Conservation (phyloP, 2,329 filamentous ascomycete genomes). For the Daldinia sp. region DNA sequence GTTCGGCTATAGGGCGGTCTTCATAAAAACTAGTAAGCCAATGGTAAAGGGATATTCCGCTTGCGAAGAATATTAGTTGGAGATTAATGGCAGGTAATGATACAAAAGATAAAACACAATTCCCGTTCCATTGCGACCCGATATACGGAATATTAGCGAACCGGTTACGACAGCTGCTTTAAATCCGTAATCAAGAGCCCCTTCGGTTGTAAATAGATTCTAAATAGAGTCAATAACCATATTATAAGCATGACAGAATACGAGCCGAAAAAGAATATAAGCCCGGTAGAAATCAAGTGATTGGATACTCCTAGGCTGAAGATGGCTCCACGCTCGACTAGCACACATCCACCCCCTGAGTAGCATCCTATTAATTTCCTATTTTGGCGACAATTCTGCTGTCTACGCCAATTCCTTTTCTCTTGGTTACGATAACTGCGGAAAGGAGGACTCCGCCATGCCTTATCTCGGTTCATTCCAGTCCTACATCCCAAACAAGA, state of each 20-base stretch:
- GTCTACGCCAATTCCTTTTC: constrained; percentile 18
- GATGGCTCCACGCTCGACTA: background rate
- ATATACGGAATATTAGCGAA: no score
- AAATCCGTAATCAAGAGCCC: no score
- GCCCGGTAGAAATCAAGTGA: no score
- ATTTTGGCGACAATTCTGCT: background rate
- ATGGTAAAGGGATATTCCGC: background rate
- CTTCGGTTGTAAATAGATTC: no score
- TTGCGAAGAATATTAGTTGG: background rate
- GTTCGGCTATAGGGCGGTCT: background rate
- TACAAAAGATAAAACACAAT: background rate
- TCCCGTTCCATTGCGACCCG: no score
- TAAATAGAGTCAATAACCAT: background rate
- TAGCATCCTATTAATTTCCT: constrained; percentile 9
- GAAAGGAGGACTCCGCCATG: background rate
- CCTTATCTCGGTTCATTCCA: background rate
- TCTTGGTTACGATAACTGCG: constrained; percentile 14
- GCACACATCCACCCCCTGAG: background rate
- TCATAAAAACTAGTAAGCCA: background rate
- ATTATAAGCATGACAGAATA: no score
- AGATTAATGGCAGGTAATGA: background rate
- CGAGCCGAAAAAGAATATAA: no score
- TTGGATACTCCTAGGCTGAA: no score
- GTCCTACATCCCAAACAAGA: constrained; percentile 22
- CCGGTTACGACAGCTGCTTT: no score